Percentiles rank a stretch among this genome's conserved stretches.
These are phyloP conservation scores for Septoria petroselini DNA, from an alignment of 2,329 filamentous ascomycete species.

Conservation along the genomic window DNA sequence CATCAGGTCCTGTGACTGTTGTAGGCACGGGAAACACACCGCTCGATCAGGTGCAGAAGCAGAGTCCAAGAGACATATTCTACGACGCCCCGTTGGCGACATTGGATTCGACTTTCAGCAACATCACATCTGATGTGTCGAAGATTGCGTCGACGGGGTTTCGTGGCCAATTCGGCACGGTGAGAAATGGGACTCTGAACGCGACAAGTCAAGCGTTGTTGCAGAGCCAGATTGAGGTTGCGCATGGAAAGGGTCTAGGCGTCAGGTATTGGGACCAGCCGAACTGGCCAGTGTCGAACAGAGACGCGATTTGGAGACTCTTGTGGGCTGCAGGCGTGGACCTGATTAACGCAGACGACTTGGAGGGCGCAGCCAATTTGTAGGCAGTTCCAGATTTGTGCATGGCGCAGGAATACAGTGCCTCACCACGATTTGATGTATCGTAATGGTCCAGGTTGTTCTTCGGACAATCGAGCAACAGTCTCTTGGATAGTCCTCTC, in stretches of 20 bases:
- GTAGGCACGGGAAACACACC: conserved; percentile 59
- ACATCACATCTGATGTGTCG: conserved; percentile 50
- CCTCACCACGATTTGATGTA: conserved; percentile 23
- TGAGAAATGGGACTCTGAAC: conserved; percentile 41
- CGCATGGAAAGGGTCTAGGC: conserved; percentile 57
- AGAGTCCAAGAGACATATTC: conserved; percentile 51
- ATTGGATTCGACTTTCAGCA: conserved; percentile 43
- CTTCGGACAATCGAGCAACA: conserved; percentile 21
- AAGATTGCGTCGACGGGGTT: conserved; percentile 57
- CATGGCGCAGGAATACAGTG: background rate
- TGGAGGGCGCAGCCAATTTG: conserved; percentile 50
- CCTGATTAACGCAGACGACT: conserved; percentile 63
- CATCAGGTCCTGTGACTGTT: conserved; percentile 54
- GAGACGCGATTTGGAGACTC: conserved; percentile 58
- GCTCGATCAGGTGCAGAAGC: conserved; percentile 47
- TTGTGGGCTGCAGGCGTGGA: conserved; percentile 58
- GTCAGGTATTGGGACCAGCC: conserved; percentile 64
- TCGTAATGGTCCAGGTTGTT: conserved; percentile 12
- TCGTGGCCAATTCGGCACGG: conserved; percentile 41
- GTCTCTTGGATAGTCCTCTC: conserved; percentile 37
- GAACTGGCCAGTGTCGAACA: conserved; percentile 55
- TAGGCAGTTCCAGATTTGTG: conserved; percentile 28
- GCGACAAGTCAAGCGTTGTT: conserved; percentile 52
- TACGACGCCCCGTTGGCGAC: conserved; percentile 56
- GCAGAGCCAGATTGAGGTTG: conserved; percentile 51